Evolutionary conservation across 129 eudicot species (phyloP).

Genomic region (Silybum marianum): DNA sequence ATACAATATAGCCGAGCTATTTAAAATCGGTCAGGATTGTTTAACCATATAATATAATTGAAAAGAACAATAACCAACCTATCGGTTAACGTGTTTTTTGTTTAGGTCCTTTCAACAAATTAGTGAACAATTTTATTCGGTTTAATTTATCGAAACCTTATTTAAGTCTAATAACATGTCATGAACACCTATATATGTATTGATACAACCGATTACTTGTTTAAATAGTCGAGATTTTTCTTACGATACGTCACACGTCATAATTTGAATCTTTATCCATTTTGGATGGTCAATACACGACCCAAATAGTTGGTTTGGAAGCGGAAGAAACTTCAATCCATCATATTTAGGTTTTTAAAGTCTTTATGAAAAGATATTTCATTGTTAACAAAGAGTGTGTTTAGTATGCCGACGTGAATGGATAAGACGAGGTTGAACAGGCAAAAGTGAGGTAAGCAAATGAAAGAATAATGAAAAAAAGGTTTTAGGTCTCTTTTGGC

Average conservation of each 20-base stretch:
- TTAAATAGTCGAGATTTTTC: not conserved
- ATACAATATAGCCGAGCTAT: too few relatives aligned
- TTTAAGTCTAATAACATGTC: not conserved
- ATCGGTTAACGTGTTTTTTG: too few relatives aligned
- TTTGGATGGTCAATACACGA: not conserved
- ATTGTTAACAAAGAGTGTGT: too few relatives aligned
- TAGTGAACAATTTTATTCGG: not conserved
- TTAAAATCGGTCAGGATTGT: too few relatives aligned
- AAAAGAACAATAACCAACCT: not conserved
- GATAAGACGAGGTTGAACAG: not conserved
- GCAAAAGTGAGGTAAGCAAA: not conserved
- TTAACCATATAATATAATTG: too few relatives aligned
- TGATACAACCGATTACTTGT: too few relatives aligned
- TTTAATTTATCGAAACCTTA: not conserved
- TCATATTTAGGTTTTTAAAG: too few relatives aligned
- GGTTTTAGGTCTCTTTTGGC: too few relatives aligned
- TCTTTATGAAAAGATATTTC: not conserved
- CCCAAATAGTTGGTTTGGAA: not conserved
- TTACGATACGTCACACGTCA: not conserved
- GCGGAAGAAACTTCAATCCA: not conserved
- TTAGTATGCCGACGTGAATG: not conserved
- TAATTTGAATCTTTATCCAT: not conserved
- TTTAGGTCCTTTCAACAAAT: not conserved
- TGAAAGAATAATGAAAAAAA: too few relatives aligned
- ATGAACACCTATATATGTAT: not conserved